Percentiles rank a stretch among this genome's conserved stretches.
Evolutionary conservation across 352 stramenopile genomes (phyloP).

Genomic region (Aphanomyces stellatus): DNA sequence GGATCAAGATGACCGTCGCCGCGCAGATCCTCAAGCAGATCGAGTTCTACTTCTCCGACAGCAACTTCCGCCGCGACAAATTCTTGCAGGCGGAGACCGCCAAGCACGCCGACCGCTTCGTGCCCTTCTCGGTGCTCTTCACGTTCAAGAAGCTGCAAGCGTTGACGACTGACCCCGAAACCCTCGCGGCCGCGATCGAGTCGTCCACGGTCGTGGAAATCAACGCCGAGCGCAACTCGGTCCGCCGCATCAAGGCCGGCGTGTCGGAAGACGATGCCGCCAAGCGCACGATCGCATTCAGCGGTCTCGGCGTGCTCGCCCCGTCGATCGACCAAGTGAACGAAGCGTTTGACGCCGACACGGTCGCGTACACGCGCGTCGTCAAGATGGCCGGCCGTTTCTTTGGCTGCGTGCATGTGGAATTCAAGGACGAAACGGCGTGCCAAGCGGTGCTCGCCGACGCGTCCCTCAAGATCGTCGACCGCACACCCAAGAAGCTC

Average conservation of each 20-base stretch:
- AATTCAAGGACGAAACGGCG: constrained; percentile 54
- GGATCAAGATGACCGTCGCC: constrained; percentile 1
- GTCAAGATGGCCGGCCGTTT: constrained; percentile 59
- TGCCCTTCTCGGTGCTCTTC: constrained; percentile 80
- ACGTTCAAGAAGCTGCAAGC: constrained; percentile 89
- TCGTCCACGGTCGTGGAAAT: constrained; percentile 74
- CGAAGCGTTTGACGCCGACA: constrained; percentile 45
- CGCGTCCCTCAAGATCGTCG: constrained; percentile 47
- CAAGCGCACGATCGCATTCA: constrained; percentile 61
- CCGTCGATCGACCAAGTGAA: constrained; percentile 80
- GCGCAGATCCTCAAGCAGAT: constrained; percentile 74
- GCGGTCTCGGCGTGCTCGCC: constrained; percentile 43
- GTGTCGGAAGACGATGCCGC: constrained; percentile 50
- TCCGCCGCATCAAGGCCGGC: constrained; percentile 67
- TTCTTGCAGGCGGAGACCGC: constrained; percentile 82
- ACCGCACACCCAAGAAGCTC: constrained; percentile 46
- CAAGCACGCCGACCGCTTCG: constrained; percentile 72
- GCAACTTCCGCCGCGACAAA: constrained; percentile 87
- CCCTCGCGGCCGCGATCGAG: constrained; percentile 58
- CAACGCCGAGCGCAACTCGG: constrained; percentile 59
- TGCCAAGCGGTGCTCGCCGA: constrained; percentile 41
- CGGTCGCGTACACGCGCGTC: constrained; percentile 43
- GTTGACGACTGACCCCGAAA: constrained; percentile 60
- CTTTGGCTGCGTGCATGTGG: constrained; percentile 58
- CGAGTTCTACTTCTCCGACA: constrained; percentile 91